Conservation (phyloP, 768 basidiomycete species). For the Chalciporus sphaerocephalus region DNA sequence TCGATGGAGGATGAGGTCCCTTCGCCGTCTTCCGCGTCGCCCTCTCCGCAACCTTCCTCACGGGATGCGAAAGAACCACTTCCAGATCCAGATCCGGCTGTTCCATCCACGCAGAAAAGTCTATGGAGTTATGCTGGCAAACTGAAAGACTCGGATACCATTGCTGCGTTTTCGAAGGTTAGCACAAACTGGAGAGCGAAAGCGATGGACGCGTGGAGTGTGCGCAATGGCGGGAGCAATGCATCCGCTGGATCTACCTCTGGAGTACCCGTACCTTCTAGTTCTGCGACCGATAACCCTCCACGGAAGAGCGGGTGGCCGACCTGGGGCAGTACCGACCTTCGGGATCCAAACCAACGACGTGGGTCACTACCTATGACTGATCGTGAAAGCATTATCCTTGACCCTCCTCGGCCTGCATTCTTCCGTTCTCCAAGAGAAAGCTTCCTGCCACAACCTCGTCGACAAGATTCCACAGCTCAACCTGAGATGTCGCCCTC, state of each 20-base stretch:
- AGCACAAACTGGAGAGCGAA: constrained; percentile 74
- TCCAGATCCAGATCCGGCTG: constrained; percentile 11
- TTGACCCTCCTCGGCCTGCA: constrained; percentile 50
- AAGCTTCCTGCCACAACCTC: constrained; percentile 42
- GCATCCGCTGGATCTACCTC: constrained; percentile 4
- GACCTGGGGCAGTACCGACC: neutral
- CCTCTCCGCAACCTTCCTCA: constrained; percentile 26
- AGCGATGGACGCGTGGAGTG: constrained; percentile 37
- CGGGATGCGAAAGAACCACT: constrained; percentile 11
- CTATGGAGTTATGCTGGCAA: constrained; percentile 73
- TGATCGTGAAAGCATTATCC: constrained; percentile 36
- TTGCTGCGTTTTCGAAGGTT: constrained; percentile 66
- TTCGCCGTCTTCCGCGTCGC: constrained; percentile 33
- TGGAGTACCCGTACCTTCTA: constrained; percentile 15
- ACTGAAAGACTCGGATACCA: constrained; percentile 66
- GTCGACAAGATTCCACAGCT: constrained; percentile 25
- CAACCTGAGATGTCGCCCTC: constrained; percentile 26
- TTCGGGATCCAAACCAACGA: constrained; percentile 21
- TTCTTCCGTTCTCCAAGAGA: constrained; percentile 57
- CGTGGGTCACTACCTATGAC: constrained; percentile 40
- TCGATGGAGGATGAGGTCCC: constrained; percentile 61
- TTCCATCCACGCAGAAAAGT: constrained; percentile 32
- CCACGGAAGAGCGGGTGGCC: constrained; percentile 16
- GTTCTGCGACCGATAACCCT: constrained; percentile 21
- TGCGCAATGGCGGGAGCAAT: constrained; percentile 16